Conservation (phyloP, 2,329 filamentous ascomycete genomes). For the Talaromyces islandicus region DNA sequence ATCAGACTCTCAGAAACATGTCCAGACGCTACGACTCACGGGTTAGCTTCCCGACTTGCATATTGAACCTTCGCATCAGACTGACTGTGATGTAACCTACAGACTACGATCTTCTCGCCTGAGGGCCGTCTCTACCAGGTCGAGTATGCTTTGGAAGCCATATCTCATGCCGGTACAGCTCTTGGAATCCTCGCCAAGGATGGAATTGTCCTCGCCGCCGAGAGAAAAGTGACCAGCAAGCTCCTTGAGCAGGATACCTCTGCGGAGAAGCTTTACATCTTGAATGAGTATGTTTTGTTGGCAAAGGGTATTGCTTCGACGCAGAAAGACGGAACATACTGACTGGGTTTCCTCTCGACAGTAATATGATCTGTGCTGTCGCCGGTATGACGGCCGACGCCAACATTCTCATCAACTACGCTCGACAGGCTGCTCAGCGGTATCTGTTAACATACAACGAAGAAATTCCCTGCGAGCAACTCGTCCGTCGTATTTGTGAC, state of each 20-base stretch:
- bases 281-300: constrained; percentile 72
- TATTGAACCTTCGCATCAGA: constrained; percentile 25
- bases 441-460: constrained; percentile 99
- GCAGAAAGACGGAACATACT: neutral
- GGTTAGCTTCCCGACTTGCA: constrained; percentile 46
- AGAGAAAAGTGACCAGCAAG: constrained; percentile 99
- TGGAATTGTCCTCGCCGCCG: constrained; percentile 94
- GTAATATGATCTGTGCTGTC: constrained; percentile 99
- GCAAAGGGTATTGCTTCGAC: neutral
- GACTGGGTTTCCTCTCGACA: constrained; percentile 32
- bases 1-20: constrained; percentile 51
- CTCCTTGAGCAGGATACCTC: constrained; percentile 98
- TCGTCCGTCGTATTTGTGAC: constrained; percentile 93
- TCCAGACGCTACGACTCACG: constrained; percentile 96
- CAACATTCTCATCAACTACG: constrained; percentile 99
- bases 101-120: constrained; percentile 99
- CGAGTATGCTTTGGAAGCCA: constrained; percentile 97
- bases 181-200: constrained; percentile 96
- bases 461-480: constrained; percentile 98
- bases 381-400: constrained; percentile 99
- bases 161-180: constrained; percentile 95
- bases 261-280: constrained; percentile 98
- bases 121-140: constrained; percentile 98
- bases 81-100: constrained; percentile 25
- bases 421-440: constrained; percentile 89